Percentiles rank a stretch among this genome's conserved stretches.
These are phyloP conservation scores for Stevia rebaudiana DNA, from an alignment of 140 eudicot genomes.

Conservation along the genomic window DNA sequence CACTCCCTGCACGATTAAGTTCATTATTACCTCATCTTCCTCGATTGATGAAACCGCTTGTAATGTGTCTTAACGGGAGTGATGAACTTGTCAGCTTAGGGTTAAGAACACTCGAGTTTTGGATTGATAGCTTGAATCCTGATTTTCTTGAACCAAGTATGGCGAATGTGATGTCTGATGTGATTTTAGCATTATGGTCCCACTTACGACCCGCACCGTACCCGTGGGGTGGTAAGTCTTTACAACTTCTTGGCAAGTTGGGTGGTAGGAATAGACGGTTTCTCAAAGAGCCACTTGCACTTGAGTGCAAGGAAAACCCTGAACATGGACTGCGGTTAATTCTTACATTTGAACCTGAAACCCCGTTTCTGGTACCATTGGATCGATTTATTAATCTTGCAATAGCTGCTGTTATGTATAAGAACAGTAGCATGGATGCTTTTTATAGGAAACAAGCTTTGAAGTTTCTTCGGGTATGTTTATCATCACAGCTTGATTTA, in stretches of 20 bases:
- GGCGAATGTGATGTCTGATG: conserved; percentile 99
- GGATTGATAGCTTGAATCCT: conserved; percentile 99
- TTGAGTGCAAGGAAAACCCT: conserved; percentile 95
- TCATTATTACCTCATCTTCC: conserved; percentile 90
- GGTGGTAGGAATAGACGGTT: conserved; percentile 98
- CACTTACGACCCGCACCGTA: conserved; percentile 94
- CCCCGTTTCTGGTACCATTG: conserved; percentile 94
- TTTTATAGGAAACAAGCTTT: conserved; percentile 94
- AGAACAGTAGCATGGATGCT: conserved; percentile 56
- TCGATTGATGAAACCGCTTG: conserved; percentile 96
- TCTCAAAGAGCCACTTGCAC: conserved; percentile 93
- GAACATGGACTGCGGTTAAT: conserved; percentile 97
- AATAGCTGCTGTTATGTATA: conserved; percentile 81
- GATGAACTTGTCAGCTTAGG: conserved; percentile 89
- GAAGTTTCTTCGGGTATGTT: conserved; percentile 83
- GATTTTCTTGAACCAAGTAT: conserved; percentile 98
- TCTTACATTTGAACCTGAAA: conserved; percentile 95
- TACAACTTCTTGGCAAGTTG: conserved; percentile 91
- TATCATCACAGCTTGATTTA: conserved; percentile 88
- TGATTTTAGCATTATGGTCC: conserved; percentile 93
- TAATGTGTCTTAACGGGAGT: conserved; percentile 85
- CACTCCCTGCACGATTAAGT: conserved; percentile 91
- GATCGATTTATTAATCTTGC: conserved; percentile 98
- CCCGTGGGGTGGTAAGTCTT: conserved; percentile 92
- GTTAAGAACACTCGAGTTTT: conserved; percentile 91